phyloP scores from a whole-genome alignment of 257 asterid species.

The Solanum peruvianum region DNA sequence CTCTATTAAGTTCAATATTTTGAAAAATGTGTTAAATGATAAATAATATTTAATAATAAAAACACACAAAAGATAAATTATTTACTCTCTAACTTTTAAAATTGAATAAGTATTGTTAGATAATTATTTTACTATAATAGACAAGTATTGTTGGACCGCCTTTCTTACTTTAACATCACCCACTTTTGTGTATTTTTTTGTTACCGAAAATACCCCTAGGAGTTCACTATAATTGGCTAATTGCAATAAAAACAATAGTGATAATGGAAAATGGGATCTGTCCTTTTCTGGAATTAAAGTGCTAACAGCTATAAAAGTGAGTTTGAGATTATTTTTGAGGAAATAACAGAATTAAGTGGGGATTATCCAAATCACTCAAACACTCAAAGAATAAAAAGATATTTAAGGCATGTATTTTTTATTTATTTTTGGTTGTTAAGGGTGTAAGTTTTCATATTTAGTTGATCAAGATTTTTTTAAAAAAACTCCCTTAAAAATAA shows the following conservation, averaged over 20 bases:
- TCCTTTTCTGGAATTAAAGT: not conserved
- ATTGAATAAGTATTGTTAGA: fast-evolving
- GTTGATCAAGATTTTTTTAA: not conserved
- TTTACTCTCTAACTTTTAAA: not conserved
- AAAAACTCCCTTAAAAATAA: not conserved
- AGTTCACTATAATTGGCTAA: not conserved
- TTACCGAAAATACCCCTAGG: not conserved
- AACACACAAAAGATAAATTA: no score
- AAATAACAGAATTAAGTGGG: not conserved
- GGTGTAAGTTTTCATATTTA: not conserved
- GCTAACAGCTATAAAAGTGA: not conserved
- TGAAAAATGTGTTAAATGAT: no score
- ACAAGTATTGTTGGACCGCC: no score
- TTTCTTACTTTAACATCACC: not conserved
- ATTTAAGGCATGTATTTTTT: not conserved
- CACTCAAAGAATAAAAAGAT: not conserved
- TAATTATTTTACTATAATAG: no score
- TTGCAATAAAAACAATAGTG: not conserved
- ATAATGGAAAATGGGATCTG: not conserved
- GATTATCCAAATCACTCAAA: not conserved
- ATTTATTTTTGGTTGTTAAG: not conserved
- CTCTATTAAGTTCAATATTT: no score
- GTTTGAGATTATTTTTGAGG: not conserved
- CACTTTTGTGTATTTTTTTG: no score
- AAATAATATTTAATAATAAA: no score